Percentiles rank a stretch among this genome's conserved stretches.
phyloP scores from a whole-genome alignment of 176 grass and related monocot genomes.

The Puccinellia tenuiflora region DNA sequence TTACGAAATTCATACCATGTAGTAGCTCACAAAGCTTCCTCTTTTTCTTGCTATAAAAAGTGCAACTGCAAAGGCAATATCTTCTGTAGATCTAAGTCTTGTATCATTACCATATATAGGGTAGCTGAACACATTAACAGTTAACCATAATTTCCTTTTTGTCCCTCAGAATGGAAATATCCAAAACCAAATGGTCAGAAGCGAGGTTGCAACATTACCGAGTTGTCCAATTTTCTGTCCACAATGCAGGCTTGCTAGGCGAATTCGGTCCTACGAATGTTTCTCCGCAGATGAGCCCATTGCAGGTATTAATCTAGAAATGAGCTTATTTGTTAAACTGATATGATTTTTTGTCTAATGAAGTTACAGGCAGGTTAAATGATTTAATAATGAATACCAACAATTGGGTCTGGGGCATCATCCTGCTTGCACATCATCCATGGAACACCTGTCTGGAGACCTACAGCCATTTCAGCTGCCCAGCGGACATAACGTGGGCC shows the following conservation, averaged over 20 bases:
- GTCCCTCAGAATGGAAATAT: not conserved
- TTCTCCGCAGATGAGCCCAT: constrained; percentile 68
- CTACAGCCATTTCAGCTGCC: constrained; percentile 77
- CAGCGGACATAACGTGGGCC: constrained; percentile 60
- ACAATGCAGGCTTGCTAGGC: constrained; percentile 70
- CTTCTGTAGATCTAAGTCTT: constrained; percentile 55
- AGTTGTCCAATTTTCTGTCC: constrained; percentile 90
- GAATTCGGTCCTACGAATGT: constrained; percentile 86
- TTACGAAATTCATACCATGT: constrained; percentile 55
- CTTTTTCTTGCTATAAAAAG: constrained; percentile 72
- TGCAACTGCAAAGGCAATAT: constrained; percentile 70
- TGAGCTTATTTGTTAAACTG: constrained; percentile 5
- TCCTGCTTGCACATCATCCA: constrained; percentile 98
- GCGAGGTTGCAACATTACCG: constrained; percentile 33
- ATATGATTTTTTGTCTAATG: not conserved
- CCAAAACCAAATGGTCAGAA: not conserved
- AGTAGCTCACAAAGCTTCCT: constrained; percentile 96
- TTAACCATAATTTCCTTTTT: not conserved
- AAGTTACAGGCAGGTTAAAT: not conserved
- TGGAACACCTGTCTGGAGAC: constrained; percentile 69
- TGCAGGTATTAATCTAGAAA: constrained; percentile 84
- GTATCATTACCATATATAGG: constrained; percentile 65
- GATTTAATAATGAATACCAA: constrained; percentile 26
- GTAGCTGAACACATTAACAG: constrained; percentile 27
- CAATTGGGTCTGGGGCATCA: constrained; percentile 87